Conservation (phyloP, 2,329 filamentous ascomycete species). For the Xylaria digitata region DNA sequence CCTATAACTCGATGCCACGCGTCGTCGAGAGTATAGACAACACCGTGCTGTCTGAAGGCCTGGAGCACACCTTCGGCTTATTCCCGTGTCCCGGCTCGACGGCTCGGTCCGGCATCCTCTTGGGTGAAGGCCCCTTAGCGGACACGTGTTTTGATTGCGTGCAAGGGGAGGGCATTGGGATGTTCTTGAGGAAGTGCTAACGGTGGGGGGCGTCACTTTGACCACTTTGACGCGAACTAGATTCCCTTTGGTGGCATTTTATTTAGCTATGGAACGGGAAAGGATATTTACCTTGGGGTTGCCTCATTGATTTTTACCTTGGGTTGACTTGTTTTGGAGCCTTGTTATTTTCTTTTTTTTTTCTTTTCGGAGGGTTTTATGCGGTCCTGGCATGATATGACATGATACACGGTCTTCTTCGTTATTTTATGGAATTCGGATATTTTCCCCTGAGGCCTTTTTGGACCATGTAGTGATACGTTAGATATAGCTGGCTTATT, state of each 20-base stretch:
- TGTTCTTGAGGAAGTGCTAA: slow-evolving; percentile 45
- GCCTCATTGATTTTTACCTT: slow-evolving; percentile 1
- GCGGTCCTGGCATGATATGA: neutral
- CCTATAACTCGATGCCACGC: slow-evolving; percentile 38
- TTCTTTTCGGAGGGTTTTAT: slow-evolving; percentile 12
- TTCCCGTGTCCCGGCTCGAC: slow-evolving; percentile 44
- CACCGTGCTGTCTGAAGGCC: slow-evolving; percentile 26
- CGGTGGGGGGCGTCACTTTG: no score
- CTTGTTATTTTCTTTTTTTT: neutral
- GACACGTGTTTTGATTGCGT: slow-evolving; percentile 44
- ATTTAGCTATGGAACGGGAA: neutral
- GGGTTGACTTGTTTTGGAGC: slow-evolving; percentile 15
- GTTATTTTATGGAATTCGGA: slow-evolving; percentile 20
- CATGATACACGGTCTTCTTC: slow-evolving; percentile 14
- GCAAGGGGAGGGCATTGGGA: slow-evolving; percentile 38
- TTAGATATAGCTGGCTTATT: slow-evolving; percentile 10
- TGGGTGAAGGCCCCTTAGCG: slow-evolving; percentile 39
- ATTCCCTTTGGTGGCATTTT: no score
- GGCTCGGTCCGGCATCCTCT: slow-evolving; percentile 30
- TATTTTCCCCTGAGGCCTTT: slow-evolving; percentile 13
- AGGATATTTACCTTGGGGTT: slow-evolving; percentile 27
- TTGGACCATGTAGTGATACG: slow-evolving; percentile 30
- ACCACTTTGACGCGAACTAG: neutral
- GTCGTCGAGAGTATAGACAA: slow-evolving; percentile 39
- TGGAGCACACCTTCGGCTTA: slow-evolving; percentile 27